Evolutionary conservation across 345 rosid genomes (phyloP).

Genomic region (Corchorus capsularis): DNA sequence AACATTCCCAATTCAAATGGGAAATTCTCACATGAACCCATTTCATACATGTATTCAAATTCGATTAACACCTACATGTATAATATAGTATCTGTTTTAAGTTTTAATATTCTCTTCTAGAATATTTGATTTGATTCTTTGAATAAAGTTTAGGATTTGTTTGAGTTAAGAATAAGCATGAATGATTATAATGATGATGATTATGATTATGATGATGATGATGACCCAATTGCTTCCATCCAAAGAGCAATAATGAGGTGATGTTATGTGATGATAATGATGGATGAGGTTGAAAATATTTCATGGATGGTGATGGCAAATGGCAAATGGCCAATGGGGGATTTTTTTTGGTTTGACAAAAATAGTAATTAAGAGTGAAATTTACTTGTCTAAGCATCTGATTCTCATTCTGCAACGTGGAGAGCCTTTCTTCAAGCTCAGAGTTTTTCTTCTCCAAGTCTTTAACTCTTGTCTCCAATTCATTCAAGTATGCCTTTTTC

Average conservation of each 20-base stretch:
- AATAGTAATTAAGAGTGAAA: not conserved
- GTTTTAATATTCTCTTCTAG: not conserved
- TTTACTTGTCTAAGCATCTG: conserved; percentile 97
- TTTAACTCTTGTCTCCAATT: conserved; percentile 75
- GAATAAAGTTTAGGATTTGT: not conserved
- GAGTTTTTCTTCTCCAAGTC: conserved; percentile 91
- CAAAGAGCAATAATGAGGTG: not conserved
- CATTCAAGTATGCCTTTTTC: conserved; percentile 87
- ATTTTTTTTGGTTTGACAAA: not conserved
- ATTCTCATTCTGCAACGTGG: conserved; percentile 94
- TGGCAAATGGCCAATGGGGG: not conserved
- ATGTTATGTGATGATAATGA: not conserved
- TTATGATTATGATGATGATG: no score
- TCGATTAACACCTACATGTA: not conserved
- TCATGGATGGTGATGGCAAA: not conserved
- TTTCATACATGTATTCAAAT: not conserved
- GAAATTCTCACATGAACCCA: not conserved
- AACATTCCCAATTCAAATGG: not conserved
- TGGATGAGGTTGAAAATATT: not conserved
- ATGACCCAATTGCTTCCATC: not conserved
- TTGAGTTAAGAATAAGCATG: not conserved
- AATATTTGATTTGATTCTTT: no score
- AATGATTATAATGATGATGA: not conserved
- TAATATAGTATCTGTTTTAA: no score
- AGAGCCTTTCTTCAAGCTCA: conserved; percentile 85